Conservation (phyloP, 768 basidiomycete species). For the Suillus plorans region DNA sequence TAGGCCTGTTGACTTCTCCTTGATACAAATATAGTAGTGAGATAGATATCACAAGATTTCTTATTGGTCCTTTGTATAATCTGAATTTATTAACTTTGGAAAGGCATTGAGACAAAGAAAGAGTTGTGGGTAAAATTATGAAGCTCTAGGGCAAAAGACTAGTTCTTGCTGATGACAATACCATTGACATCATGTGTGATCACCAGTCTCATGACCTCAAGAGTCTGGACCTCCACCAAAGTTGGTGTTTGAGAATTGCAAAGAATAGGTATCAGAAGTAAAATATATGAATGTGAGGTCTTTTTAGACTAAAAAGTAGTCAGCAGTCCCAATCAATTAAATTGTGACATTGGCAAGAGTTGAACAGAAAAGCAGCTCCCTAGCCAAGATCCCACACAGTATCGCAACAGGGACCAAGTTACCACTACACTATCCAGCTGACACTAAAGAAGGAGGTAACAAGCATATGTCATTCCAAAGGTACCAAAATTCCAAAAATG, state of each 20-base stretch:
- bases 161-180: not conserved
- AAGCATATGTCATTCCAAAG: rapidly evolving
- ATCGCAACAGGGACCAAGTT: too few species aligned
- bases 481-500: not conserved
- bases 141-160: not conserved
- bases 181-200: not conserved
- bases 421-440: too few species aligned
- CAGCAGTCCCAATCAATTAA: too few species aligned
- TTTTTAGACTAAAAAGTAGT: too few species aligned
- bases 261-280: not conserved
- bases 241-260: not conserved
- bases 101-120: not conserved
- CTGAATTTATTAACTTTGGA: not conserved
- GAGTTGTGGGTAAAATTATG: not conserved
- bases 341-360: too few species aligned
- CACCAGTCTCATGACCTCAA: not conserved
- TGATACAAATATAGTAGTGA: not conserved
- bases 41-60: not conserved
- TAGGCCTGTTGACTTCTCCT: not conserved
- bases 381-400: too few species aligned
- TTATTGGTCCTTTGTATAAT: not conserved
- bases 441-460: not conserved
- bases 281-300: too few species aligned
- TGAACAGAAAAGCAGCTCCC: too few species aligned
- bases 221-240: not conserved